These are phyloP conservation scores for Arthonia radiata DNA, from an alignment of 495 filamentous ascomycete species.

Conservation along the genomic window DNA sequence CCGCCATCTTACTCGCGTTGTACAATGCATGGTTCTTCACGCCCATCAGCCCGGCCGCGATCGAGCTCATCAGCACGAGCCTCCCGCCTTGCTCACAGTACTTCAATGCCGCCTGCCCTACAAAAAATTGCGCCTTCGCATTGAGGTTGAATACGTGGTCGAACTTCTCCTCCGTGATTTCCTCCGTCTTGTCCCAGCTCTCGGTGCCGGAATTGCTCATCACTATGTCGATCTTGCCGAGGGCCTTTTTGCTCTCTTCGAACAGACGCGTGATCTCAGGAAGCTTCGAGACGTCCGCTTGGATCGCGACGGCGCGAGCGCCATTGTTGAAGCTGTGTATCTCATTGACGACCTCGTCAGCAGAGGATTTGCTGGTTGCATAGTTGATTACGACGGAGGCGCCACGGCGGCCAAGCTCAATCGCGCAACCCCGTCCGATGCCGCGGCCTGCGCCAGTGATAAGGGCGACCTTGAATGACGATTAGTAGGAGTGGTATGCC, in stretches of 20 bases:
- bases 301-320: constrained; percentile 33
- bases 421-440: constrained; percentile 50
- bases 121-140: constrained; percentile 59
- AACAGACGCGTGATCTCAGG: constrained; percentile 26
- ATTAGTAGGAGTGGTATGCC: too few species aligned
- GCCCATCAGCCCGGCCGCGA: constrained; percentile 27
- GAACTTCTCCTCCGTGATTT: constrained; percentile 51
- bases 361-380: constrained; percentile 27
- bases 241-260: constrained; percentile 31
- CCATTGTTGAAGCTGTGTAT: constrained; percentile 34
- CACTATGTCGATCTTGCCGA: constrained; percentile 53
- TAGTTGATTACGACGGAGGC: constrained; percentile 61
- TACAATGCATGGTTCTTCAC: constrained; percentile 54
- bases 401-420: constrained; percentile 49
- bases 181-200: constrained; percentile 31
- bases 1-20: constrained; percentile 50
- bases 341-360: constrained; percentile 34
- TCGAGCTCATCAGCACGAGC: constrained; percentile 33
- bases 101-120: constrained; percentile 51
- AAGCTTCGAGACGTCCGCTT: constrained; percentile 48
- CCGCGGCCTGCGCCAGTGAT: constrained; percentile 30
- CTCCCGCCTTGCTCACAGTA: constrained; percentile 41
- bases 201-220: constrained; percentile 44
- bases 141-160: constrained; percentile 58
- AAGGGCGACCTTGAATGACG: constrained; percentile 48